Evolutionary conservation across 345 rosid genomes (phyloP).

Genomic region (Nasturtium officinale): DNA sequence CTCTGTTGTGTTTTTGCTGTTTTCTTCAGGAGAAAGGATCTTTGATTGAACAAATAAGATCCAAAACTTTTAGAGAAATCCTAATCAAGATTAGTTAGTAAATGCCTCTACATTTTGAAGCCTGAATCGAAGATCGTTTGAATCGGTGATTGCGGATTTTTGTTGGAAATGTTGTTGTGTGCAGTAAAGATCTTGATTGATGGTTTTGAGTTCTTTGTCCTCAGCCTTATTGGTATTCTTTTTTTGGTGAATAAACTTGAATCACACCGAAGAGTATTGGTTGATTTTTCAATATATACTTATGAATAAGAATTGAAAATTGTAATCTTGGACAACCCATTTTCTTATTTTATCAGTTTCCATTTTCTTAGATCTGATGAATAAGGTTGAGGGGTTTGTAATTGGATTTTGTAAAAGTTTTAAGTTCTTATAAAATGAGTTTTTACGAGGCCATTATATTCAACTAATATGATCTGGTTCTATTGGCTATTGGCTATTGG

Average conservation of each 20-base stretch:
- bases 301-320: constrained; percentile 18
- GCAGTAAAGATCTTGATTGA: constrained; percentile 22
- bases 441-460: neutral
- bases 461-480: neutral
- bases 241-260: constrained; percentile 37
- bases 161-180: constrained; percentile 31
- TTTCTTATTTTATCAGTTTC: constrained; percentile 2
- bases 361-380: neutral
- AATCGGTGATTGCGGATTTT: constrained; percentile 5
- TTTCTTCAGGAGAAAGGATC: constrained; percentile 93
- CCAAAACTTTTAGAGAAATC: constrained; percentile 23
- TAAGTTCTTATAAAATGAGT: constrained; percentile 11
- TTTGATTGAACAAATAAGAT: constrained; percentile 61
- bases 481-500: neutral
- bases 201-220: constrained; percentile 27
- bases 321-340: constrained; percentile 28
- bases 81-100: constrained; percentile 36
- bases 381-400: constrained; percentile 28
- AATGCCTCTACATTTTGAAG: constrained; percentile 29
- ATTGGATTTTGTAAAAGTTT: constrained; percentile 29
- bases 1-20: constrained; percentile 68
- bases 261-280: constrained; percentile 36
- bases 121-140: constrained; percentile 9
- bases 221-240: constrained; percentile 29
- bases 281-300: constrained; percentile 16